Percentiles rank a stretch among this genome's conserved stretches.
These are phyloP conservation scores for Discostella pseudostelligera DNA, from an alignment of 108 stramenopile species.

Conservation along the genomic window DNA sequence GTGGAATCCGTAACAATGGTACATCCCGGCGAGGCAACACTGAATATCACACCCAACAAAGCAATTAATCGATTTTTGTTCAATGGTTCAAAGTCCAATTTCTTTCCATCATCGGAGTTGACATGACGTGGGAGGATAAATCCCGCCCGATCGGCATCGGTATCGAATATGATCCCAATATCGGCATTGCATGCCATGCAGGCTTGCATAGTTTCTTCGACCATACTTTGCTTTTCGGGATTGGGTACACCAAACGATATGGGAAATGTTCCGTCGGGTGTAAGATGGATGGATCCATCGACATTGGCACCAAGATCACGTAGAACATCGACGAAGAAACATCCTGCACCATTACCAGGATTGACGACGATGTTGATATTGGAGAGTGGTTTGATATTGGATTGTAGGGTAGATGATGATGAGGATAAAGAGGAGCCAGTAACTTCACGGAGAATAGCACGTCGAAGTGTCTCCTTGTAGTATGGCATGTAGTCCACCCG, in stretches of 20 bases:
- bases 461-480: conserved; percentile 51
- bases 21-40: conserved; percentile 56
- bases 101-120: conserved; percentile 17
- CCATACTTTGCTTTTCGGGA: conserved; percentile 70
- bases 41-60: conserved; percentile 66
- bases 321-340: conserved; percentile 66
- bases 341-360: conserved; percentile 79
- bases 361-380: conserved; percentile 74
- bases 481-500: conserved; percentile 67
- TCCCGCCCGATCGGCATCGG: conserved; percentile 86
- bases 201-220: conserved; percentile 60
- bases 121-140: conserved; percentile 58
- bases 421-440: neutral
- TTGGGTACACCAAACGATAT: conserved; percentile 67
- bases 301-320: conserved; percentile 74
- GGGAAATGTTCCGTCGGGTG: conserved; percentile 67
- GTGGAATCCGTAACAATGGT: conserved; percentile 82
- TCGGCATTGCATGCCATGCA: conserved; percentile 67
- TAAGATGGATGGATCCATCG: conserved; percentile 49
- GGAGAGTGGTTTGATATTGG: conserved; percentile 39
- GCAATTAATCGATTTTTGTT: conserved; percentile 86
- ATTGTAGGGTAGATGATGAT: neutral
- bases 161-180: conserved; percentile 84
- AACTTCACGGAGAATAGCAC: conserved; percentile 54
- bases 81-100: conserved; percentile 57